A percentile compares a stretch with the other conserved stretches of the same genome.
phyloP scores from a whole-genome alignment of 116 monocot species.

The Trichopus zeylanicus region DNA sequence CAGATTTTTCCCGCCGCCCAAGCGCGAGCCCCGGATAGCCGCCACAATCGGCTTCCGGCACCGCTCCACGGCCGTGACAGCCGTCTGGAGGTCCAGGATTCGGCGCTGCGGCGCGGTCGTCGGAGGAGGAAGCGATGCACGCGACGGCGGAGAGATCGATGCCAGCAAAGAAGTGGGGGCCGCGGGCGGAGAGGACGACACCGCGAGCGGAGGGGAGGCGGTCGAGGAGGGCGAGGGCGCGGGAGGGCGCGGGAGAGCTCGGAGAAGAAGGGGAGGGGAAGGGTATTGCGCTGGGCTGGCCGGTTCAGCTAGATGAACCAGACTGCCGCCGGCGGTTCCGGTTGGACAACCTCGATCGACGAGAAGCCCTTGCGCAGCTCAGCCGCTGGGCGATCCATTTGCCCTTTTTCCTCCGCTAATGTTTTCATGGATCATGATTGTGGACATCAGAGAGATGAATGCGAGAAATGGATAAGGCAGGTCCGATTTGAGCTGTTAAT shows the following conservation, averaged over 20 bases:
- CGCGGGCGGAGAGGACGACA: constrained; percentile 57
- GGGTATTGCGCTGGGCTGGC: constrained; percentile 63
- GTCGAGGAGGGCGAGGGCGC: constrained; percentile 70
- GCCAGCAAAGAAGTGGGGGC: constrained; percentile 81
- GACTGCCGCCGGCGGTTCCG: constrained; percentile 30
- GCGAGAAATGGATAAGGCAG: no score
- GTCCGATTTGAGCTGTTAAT: no score
- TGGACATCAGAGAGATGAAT: no score
- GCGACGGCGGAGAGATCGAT: constrained; percentile 59
- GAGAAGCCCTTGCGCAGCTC: constrained; percentile 46
- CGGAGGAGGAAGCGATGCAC: constrained; percentile 10
- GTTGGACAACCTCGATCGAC: constrained; percentile 43
- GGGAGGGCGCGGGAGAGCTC: constrained; percentile 79
- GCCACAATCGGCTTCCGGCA: constrained; percentile 81
- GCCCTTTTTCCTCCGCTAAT: no score
- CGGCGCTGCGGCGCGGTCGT: constrained; percentile 32
- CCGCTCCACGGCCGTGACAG: constrained; percentile 61
- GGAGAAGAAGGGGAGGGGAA: constrained; percentile 51
- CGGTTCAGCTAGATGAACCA: constrained; percentile 77
- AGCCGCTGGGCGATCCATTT: constrained; percentile 6
- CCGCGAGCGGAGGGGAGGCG: constrained; percentile 35
- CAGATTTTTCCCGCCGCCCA: constrained; percentile 81
- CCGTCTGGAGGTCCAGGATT: constrained; percentile 57
- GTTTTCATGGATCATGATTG: no score
- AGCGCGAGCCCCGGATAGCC: constrained; percentile 69